A percentile compares a stretch with the other conserved stretches of the same genome.
Evolutionary conservation across 2,329 filamentous ascomycete species (phyloP).

Genomic region (Verticillium nubilum): DNA sequence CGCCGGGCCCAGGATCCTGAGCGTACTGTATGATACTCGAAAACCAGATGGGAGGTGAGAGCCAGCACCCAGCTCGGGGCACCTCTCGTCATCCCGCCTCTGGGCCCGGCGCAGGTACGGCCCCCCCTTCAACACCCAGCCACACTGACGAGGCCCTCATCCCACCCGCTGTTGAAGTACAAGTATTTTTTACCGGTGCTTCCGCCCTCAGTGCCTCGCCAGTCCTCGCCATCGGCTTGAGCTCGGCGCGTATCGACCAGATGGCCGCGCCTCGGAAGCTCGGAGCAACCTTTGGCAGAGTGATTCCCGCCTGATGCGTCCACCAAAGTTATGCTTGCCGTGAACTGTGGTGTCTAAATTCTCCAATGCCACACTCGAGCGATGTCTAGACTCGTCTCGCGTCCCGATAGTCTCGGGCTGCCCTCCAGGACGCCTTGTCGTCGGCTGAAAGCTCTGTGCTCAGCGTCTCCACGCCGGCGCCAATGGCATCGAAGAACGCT

Average conservation of each 20-base stretch:
- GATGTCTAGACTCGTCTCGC: slow-evolving; percentile 30
- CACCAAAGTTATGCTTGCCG: not conserved
- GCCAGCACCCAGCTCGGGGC: not conserved
- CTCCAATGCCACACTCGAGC: slow-evolving; percentile 11
- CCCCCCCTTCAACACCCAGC: not conserved
- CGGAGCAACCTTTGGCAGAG: not conserved
- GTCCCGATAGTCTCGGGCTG: slow-evolving; percentile 48
- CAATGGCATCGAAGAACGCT: slow-evolving; percentile 53
- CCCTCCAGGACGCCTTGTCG: slow-evolving; percentile 49
- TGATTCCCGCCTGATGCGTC: not conserved
- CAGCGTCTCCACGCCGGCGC: slow-evolving; percentile 51
- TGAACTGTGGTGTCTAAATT: slow-evolving; percentile 3
- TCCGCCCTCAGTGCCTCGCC: not conserved
- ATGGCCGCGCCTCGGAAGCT: not conserved
- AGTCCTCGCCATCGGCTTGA: not conserved
- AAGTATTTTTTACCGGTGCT: not conserved
- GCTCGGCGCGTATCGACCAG: not conserved
- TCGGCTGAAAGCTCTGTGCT: slow-evolving; percentile 38
- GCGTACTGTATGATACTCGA: not conserved
- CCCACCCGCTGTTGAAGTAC: not conserved
- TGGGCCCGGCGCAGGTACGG: not conserved
- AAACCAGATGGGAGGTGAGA: not conserved
- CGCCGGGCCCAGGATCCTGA: not conserved
- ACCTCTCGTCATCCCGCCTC: not conserved
- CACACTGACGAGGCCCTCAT: not conserved